phyloP scores from a whole-genome alignment of 768 basidiomycete species.

The Neoboletus magnificus region DNA sequence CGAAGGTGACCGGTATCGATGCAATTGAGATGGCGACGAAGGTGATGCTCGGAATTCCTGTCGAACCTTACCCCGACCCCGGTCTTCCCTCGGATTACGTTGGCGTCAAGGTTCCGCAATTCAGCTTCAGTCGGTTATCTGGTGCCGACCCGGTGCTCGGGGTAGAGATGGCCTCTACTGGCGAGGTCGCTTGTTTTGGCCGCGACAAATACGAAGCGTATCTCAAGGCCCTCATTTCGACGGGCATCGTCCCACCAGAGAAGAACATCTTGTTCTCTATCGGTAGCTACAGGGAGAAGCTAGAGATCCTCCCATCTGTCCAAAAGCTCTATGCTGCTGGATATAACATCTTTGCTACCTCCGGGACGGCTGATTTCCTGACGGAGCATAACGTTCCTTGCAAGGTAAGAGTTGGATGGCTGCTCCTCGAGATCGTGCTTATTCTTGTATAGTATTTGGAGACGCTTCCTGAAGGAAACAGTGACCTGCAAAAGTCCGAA shows the following conservation, averaged over 20 bases:
- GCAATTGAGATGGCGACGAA: conserved; percentile 99
- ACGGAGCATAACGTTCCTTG: conserved; percentile 95
- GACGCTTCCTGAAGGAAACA: conserved; percentile 71
- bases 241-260: conserved; percentile 91
- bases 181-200: conserved; percentile 98
- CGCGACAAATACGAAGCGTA: conserved; percentile 98
- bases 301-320: conserved; percentile 92
- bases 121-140: conserved; percentile 94
- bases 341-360: conserved; percentile 95
- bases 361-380: conserved; percentile 96
- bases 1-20: conserved; percentile 96
- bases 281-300: conserved; percentile 95
- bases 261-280: conserved; percentile 98
- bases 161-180: conserved; percentile 99
- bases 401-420: conserved; percentile 54
- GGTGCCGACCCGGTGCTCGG: conserved; percentile 97
- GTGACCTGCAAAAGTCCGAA: conserved; percentile 87
- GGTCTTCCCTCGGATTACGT: conserved; percentile 92
- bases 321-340: conserved; percentile 93
- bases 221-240: conserved; percentile 94
- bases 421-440: neutral
- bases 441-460: conserved; percentile 70
- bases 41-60: conserved; percentile 91
- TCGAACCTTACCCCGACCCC: conserved; percentile 86
- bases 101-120: conserved; percentile 99